These are phyloP conservation scores for Phyllosticta citrichinensis DNA, from an alignment of 2,329 filamentous ascomycete species.

Conservation along the genomic window DNA sequence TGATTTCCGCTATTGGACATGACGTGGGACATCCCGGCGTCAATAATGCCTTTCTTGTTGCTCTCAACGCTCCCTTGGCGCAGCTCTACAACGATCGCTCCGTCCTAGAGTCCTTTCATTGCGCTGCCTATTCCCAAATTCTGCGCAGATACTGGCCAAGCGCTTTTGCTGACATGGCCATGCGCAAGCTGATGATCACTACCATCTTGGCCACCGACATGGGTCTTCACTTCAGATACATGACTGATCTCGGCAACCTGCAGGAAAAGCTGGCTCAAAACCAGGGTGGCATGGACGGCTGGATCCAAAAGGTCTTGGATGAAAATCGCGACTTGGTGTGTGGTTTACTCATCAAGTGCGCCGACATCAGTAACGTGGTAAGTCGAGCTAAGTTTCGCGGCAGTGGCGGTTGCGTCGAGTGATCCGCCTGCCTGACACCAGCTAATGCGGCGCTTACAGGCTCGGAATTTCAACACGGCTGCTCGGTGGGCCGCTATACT, in stretches of 20 bases:
- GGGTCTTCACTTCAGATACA: slow-evolving; percentile 94
- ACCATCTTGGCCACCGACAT: slow-evolving; percentile 97
- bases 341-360: slow-evolving; percentile 90
- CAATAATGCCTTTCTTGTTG: slow-evolving; percentile 92
- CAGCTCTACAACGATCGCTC: slow-evolving; percentile 96
- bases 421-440: slow-evolving; percentile 7
- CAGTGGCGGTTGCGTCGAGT: background rate
- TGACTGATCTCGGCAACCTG: slow-evolving; percentile 73
- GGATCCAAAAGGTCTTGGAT: slow-evolving; percentile 66
- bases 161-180: slow-evolving; percentile 65
- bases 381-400: slow-evolving; percentile 30
- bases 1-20: slow-evolving; percentile 94
- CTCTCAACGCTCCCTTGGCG: slow-evolving; percentile 82
- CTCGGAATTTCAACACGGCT: slow-evolving; percentile 72
- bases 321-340: slow-evolving; percentile 75
- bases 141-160: slow-evolving; percentile 84
- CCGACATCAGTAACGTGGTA: slow-evolving; percentile 97
- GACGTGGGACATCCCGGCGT: slow-evolving; percentile 96
- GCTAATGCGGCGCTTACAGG: slow-evolving; percentile 40
- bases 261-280: slow-evolving; percentile 67
- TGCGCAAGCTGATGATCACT: slow-evolving; percentile 89
- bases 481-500: slow-evolving; percentile 84
- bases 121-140: slow-evolving; percentile 93
- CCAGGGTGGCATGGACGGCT: slow-evolving; percentile 54
- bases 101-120: slow-evolving; percentile 94